A percentile compares a stretch with the other conserved stretches of the same genome.
Conservation (phyloP, 2,329 filamentous ascomycete genomes). For the Sporothrix humicola region DNA sequence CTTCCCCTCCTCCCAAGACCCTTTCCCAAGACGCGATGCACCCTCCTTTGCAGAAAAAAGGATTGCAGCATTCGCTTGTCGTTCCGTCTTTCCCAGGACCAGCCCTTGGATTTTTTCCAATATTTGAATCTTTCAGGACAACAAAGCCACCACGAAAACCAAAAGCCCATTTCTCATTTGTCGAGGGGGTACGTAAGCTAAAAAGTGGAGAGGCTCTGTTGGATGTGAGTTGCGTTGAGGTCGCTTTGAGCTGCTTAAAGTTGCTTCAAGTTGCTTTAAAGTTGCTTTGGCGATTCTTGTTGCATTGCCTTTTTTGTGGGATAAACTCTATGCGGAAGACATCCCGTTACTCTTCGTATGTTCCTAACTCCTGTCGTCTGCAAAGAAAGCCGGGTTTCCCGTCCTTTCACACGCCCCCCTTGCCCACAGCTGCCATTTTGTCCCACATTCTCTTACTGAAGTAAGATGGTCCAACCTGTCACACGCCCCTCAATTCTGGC, state of each 20-base stretch:
- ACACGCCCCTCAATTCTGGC: constrained; percentile 1
- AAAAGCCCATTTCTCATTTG: constrained; percentile 6
- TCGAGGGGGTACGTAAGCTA: constrained; percentile 30
- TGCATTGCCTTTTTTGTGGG: not conserved
- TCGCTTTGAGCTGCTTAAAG: not conserved
- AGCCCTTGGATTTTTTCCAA: not conserved
- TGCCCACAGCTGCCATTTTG: not conserved
- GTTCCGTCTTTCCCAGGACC: not conserved
- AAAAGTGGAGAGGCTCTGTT: constrained; percentile 7
- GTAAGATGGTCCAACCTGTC: not conserved
- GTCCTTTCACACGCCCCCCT: constrained; percentile 15
- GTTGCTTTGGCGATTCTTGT: not conserved
- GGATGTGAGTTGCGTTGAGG: not conserved
- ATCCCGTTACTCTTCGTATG: not conserved
- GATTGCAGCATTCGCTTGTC: constrained; percentile 10
- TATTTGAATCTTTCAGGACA: too few species aligned
- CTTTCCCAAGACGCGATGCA: not conserved
- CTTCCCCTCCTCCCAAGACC: not conserved
- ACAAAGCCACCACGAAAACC: not conserved
- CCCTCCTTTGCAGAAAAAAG: not conserved
- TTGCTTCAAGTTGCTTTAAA: not conserved
- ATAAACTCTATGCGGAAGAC: constrained; percentile 20
- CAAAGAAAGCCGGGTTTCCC: constrained; percentile 21
- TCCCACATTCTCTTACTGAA: not conserved
- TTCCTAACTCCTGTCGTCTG: not conserved